Evolutionary conservation across 2,329 filamentous ascomycete species (phyloP).

Genomic region (Simplicillium sp.): DNA sequence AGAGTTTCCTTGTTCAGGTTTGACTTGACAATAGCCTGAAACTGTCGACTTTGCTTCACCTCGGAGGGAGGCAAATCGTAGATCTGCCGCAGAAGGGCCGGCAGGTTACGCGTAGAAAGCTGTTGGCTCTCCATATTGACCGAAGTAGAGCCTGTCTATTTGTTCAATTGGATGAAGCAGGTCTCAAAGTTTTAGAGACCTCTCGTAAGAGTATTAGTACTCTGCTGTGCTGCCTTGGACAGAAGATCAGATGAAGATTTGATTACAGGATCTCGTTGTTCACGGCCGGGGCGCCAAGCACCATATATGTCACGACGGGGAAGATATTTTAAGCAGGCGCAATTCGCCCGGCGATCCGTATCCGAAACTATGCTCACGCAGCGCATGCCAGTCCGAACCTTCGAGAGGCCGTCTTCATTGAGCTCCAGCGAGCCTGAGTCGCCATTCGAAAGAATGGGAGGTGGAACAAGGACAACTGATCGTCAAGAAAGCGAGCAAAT

Average conservation of each 20-base stretch:
- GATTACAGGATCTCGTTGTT: too few relatives aligned
- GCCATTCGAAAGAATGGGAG: conserved; percentile 13
- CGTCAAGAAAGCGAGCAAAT: too few relatives aligned
- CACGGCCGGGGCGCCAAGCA: too few relatives aligned
- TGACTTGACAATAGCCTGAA: conserved; percentile 5
- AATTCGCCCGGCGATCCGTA: conserved; percentile 5
- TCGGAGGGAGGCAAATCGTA: conserved; percentile 11
- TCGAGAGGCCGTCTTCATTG: conserved; percentile 1
- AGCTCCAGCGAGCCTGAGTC: conserved; percentile 4
- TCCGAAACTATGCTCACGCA: conserved; percentile 5
- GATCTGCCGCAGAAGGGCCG: conserved; percentile 9
- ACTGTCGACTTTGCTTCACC: conserved; percentile 7
- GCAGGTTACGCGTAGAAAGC: neutral
- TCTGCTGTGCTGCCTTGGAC: too few relatives aligned
- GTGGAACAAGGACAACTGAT: conserved; percentile 3
- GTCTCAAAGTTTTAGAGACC: too few relatives aligned
- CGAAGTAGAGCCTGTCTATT: too few relatives aligned
- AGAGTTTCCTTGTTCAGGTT: conserved; percentile 10
- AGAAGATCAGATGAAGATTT: too few relatives aligned
- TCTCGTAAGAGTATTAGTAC: too few relatives aligned
- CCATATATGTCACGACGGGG: too few relatives aligned
- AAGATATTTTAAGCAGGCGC: too few relatives aligned
- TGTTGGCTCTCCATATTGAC: too few relatives aligned
- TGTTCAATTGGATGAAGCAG: too few relatives aligned
- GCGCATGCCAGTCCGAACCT: conserved; percentile 13